Evolutionary conservation across 352 stramenopile species (phyloP), one percentile per base, ranked within the genome.

Genomic region (Pythium pyrilobum): DNA sequence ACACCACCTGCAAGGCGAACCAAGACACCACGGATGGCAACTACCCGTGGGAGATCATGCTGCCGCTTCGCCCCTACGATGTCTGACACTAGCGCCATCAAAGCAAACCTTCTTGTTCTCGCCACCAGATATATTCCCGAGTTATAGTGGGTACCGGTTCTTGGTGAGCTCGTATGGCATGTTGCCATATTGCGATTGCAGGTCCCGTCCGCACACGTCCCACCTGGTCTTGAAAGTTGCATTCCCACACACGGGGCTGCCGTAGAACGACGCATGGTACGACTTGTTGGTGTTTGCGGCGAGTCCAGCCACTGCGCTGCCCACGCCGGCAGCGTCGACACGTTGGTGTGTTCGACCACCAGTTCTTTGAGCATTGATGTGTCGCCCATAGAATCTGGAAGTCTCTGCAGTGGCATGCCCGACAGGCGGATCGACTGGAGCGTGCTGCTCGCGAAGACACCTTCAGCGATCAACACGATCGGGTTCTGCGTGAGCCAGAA

Each of bases 171-270:
- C 32, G 13, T 32, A 33, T 2, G 12, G 20, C 12, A 23, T 7
- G 10, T 33, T 6, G 10, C 31, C 45, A 21, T 42, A 42, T 25
- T 12, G 29, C 7, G 33, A 32, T 20, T 42, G 9, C 18, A 28
- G 31, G 5, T 52, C 45, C 15, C 21, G 29, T 20, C 42, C 45
- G 18, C 45, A 52, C 32, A 52, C 42, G 5, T 20, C 5, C 45
- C 45, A 52, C 5, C 15, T 4, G 8, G 6, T 10, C 6, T 34
- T 16, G 3, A 34, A 32, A 4, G 6, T 23, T 7, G 29, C 20
- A 15, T 43, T 45, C 15, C 37, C 39, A 28, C 52, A 59, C 9
- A 52, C 25, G 2, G 52, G 33, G 16, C 52, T 59, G 16, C 52
- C 52, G 15, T 43, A 49, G 50, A 57, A 57, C 38, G 50, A 50